Base-by-base conservation (phyloP, 306 rosid species). In the Sindora glabra region DNA sequence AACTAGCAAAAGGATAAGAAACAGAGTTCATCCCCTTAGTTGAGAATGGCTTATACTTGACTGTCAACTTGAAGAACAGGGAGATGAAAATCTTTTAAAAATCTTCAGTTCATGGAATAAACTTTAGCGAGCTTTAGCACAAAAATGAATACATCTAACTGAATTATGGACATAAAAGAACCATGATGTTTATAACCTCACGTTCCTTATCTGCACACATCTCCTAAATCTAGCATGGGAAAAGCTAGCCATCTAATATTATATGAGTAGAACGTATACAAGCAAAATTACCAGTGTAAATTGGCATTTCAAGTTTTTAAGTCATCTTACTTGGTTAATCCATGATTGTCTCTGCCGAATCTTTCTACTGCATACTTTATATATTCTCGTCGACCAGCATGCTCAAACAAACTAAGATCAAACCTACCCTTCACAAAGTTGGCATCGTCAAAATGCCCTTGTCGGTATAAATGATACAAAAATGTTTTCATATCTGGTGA, bases 281-380 rank as follows among this genome's bases (percentile, higher is more conserved):
- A 52, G 51, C 17, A n/a, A n/a, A n/a, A n/a, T n/a, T n/a, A n/a
- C n/a, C n/a, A n/a, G n/a, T n/a, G n/a, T n/a, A n/a, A n/a, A n/a
- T n/a, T n/a, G n/a, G n/a, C n/a, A n/a, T n/a, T n/a, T n/a, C 21
- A 24, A 15, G 8, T 4, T 10, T 12, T n/a, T 0, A 50, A 2
- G 6, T 17, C 3, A 57, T 16, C 92, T 83, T 85, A 87, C 98
- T 85, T 88, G 53, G 86, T 79, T 21, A 88, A 81, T 45, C 81
- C 78, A 49, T 64, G 92, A 45, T 91, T 74, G 55, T 87, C 92
- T 32, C 30, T 65, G 23, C 70, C 77, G 37, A 87, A 91, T 62
- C 14, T 74, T 32, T 64, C 68, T 0, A 70, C 86, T 0, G 83
- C 95, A 42, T 15, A 69, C 80, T 62, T 81, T 7, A 83, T 21